A percentile compares a stretch with the other conserved stretches of the same genome.
These are phyloP conservation scores for Candida patagonica DNA, from an alignment of 805 yeast genomes.

Conservation along the genomic window DNA sequence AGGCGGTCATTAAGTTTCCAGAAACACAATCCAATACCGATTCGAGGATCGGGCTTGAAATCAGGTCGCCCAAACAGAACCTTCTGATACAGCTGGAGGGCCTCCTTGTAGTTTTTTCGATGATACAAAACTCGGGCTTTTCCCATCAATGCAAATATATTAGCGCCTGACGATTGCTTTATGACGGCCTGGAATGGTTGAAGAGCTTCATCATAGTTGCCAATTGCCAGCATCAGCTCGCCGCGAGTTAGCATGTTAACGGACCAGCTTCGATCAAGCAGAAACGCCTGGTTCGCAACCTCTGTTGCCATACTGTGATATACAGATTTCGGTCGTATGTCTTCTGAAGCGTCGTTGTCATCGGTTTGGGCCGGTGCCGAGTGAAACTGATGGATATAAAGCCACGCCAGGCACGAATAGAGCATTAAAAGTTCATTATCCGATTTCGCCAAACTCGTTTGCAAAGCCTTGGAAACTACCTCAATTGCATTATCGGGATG, in stretches of 20 bases:
- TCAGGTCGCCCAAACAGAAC: constrained; percentile 64
- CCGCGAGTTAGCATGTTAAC: constrained; percentile 56
- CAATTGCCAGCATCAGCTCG: constrained; percentile 47
- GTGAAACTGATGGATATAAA: constrained; percentile 32
- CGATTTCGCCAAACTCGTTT: constrained; percentile 17
- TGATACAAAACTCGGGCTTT: constrained; percentile 73
- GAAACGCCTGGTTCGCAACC: constrained; percentile 39
- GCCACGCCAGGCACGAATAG: constrained; percentile 65
- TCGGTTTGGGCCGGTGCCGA: constrained; percentile 20
- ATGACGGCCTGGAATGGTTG: constrained; percentile 57
- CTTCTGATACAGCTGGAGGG: constrained; percentile 77
- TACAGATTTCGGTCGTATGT: constrained; percentile 20
- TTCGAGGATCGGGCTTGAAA: constrained; percentile 81
- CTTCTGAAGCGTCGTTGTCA: constrained; percentile 11
- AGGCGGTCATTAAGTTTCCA: constrained; percentile 77
- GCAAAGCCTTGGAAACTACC: constrained; percentile 54
- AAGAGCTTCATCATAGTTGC: constrained; percentile 61
- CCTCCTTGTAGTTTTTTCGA: constrained; percentile 61
- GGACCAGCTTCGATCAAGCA: constrained; percentile 37
- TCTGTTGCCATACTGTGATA: constrained; percentile 35
- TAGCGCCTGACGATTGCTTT: constrained; percentile 42
- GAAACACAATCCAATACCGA: constrained; percentile 90
- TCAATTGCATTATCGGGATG: constrained; percentile 52
- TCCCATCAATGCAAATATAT: constrained; percentile 69
- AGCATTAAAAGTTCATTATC: constrained; percentile 41